Conservation (phyloP, 2,329 filamentous ascomycete species). For the Ampelomyces quisqualis region DNA sequence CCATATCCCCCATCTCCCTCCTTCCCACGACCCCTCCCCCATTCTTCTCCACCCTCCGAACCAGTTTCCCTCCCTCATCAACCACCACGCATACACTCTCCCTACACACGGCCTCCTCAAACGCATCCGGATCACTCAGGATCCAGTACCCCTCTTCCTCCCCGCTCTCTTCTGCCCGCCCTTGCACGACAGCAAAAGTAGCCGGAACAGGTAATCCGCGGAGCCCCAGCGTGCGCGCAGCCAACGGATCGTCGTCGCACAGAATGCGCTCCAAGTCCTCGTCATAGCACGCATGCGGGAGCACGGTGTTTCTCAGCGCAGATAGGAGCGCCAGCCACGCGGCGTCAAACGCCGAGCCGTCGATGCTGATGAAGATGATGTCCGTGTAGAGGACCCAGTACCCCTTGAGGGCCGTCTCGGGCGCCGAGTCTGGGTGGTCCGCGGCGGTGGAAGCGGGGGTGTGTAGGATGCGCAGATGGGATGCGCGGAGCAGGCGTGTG, state of each 20-base stretch:
- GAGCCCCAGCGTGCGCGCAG: constrained; percentile 60
- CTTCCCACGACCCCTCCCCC: constrained; percentile 72
- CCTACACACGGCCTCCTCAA: constrained; percentile 82
- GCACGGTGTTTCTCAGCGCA: constrained; percentile 72
- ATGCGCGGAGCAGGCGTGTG: constrained; percentile 64
- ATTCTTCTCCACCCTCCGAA: constrained; percentile 75
- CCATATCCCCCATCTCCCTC: constrained; percentile 61
- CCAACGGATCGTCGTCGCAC: constrained; percentile 63
- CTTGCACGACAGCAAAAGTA: constrained; percentile 72
- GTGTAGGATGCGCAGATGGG: constrained; percentile 73
- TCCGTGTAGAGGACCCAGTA: constrained; percentile 97
- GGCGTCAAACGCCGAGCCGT: constrained; percentile 88
- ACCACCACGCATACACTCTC: constrained; percentile 83
- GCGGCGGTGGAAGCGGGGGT: constrained; percentile 49
- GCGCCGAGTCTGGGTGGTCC: constrained; percentile 52
- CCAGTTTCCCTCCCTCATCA: constrained; percentile 65
- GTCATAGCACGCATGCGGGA: constrained; percentile 83
- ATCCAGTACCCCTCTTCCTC: constrained; percentile 61
- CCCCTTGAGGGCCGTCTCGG: constrained; percentile 64
- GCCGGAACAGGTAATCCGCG: constrained; percentile 70
- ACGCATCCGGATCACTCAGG: constrained; percentile 81
- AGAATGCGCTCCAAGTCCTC: constrained; percentile 75
- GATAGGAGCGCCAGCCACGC: constrained; percentile 84
- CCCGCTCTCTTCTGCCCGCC: constrained; percentile 47
- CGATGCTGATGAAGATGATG: constrained; percentile 88